Base-by-base conservation (phyloP, 2,329 filamentous ascomycete species). In the Lecanicillium sp. region DNA sequence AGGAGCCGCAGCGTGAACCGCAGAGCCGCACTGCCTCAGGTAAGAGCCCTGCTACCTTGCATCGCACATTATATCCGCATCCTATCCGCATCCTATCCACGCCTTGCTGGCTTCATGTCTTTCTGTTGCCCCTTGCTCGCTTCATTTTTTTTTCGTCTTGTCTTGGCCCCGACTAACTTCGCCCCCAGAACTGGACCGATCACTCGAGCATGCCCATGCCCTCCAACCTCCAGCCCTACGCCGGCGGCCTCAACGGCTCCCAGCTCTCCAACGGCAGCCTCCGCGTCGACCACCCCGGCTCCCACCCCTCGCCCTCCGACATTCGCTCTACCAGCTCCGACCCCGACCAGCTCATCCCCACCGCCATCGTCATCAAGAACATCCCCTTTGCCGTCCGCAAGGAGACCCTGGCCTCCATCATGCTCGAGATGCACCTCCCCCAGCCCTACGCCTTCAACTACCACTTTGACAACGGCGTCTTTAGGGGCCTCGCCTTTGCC, bases 371-470 rank as follows among this genome's bases (percentile, higher is more conserved):
- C 51, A 97, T 98, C 70, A 98, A 98, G 73, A 98, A 98, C 64
- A 98, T 98, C 30, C 93, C 94, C 0, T 98, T 98, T 65, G 93
- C 94, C 23, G 90, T 97, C 49, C 90, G 95, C 67, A 97, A 97
- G 70, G 93, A 98, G 68, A 89, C 91, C 60, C 77, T 98, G 32
- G 88, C 95, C 27, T 82, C 84, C 53, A 78, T 96, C 57, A 98
- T 98, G 93, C 87, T 90, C 8, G 88, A 95, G 17, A 81, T 97
- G 77, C 86, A 89, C 56, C 78, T 98, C 32, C 93, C 93, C 1
- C 81, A 97, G 56, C 93, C 93, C 0, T 98, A 98, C 62, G 93
- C 93, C 11, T 98, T 98, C 76, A 98, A 98, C 74, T 97, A 98
- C 62, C 93, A 98, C 67, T 98, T 98, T 62, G 93, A 98, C 64